Conservation (phyloP, 2,329 filamentous ascomycete species). For the Ophiocordyceps camponoti-floridani region DNA sequence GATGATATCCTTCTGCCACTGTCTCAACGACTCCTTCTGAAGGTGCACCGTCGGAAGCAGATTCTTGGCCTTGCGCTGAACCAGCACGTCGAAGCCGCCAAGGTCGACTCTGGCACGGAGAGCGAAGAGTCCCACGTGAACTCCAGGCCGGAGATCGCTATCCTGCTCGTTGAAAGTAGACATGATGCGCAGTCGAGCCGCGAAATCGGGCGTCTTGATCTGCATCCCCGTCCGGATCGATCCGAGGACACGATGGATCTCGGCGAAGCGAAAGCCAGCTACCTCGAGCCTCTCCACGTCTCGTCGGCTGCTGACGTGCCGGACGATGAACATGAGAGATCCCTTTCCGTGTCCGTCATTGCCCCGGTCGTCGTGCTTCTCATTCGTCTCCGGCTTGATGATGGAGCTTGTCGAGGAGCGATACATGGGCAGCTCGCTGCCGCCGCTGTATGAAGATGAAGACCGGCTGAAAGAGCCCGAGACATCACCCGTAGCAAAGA, state of each 20-base stretch:
- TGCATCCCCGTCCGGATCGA: conserved; percentile 59
- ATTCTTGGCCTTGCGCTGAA: conserved; percentile 34
- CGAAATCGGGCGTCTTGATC: conserved; percentile 43
- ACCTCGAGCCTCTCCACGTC: conserved; percentile 50
- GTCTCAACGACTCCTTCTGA: conserved; percentile 30
- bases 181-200: conserved; percentile 45
- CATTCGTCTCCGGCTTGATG: background rate
- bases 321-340: conserved; percentile 66
- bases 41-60: conserved; percentile 42
- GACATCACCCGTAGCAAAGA: conserved; percentile 43
- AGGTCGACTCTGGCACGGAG: conserved; percentile 31
- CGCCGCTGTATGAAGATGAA: background rate
- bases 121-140: conserved; percentile 41
- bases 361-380: conserved; percentile 12
- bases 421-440: background rate
- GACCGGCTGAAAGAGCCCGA: background rate
- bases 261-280: conserved; percentile 62
- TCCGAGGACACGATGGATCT: conserved; percentile 48
- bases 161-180: conserved; percentile 32
- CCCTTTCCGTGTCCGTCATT: conserved; percentile 43
- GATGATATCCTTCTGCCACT: conserved; percentile 36
- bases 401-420: background rate
- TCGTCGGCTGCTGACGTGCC: conserved; percentile 33
- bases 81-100: conserved; percentile 45
- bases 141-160: conserved; percentile 29